Conservation (phyloP, 192 early-diverging fungal genomes). For the Entomortierella parvispora region DNA sequence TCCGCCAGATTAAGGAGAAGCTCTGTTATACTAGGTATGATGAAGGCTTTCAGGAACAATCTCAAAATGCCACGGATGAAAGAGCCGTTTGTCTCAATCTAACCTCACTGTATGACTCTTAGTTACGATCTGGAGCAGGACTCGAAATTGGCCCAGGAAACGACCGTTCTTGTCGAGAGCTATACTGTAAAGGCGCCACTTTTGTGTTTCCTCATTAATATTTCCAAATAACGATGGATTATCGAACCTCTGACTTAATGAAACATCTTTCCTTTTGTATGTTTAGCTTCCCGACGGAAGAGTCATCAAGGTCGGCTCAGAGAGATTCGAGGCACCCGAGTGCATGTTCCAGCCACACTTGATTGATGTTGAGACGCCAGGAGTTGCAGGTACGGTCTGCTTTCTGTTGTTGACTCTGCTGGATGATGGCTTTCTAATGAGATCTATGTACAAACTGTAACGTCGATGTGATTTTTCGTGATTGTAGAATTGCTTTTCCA, state of each 20-base stretch:
- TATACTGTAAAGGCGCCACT: constrained; percentile 79
- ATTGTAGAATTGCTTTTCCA: constrained; percentile 89
- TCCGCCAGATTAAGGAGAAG: constrained; percentile 98
- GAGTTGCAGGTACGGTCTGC: constrained; percentile 80
- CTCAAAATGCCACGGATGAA: background rate
- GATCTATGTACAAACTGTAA: background rate
- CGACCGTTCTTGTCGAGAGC: constrained; percentile 94
- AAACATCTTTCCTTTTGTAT: background rate
- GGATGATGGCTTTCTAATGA: background rate
- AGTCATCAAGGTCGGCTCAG: constrained; percentile 97
- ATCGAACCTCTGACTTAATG: constrained; percentile 3
- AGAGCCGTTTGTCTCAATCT: background rate
- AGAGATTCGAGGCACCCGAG: constrained; percentile 98
- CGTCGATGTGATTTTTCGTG: background rate
- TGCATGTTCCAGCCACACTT: constrained; percentile 98
- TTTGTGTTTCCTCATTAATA: background rate
- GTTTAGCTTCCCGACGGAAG: constrained; percentile 93
- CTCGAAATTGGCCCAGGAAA: constrained; percentile 94
- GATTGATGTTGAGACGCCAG: constrained; percentile 92
- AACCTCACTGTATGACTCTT: background rate
- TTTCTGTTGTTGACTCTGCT: background rate
- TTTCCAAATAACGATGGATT: background rate
- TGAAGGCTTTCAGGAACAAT: background rate
- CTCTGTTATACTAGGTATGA: constrained; percentile 93
- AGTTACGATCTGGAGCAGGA: constrained; percentile 97